Conservation (phyloP, 148 eudicot genomes). For the Diospyros lotus region DNA sequence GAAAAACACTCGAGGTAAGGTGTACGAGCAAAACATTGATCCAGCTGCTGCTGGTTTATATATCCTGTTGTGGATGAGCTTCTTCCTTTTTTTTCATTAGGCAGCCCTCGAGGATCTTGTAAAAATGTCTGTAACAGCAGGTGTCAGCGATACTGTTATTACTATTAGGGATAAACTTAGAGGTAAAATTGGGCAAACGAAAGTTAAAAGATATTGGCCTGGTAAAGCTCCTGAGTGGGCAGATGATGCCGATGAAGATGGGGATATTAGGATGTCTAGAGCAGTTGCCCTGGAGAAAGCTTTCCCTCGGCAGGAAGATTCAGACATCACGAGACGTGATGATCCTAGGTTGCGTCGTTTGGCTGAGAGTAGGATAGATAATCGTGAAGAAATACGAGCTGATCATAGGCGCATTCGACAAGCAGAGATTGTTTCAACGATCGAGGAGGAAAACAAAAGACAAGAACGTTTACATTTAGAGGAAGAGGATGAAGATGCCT, state of each 20-base stretch:
- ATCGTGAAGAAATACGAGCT: conserved; percentile 16
- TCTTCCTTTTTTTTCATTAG: too few relatives aligned
- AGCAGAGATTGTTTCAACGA: conserved; percentile 16
- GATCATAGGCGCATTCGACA: conserved; percentile 18
- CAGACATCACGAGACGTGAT: conserved; percentile 8
- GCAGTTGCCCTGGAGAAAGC: conserved; percentile 62
- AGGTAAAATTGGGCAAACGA: conserved; percentile 84
- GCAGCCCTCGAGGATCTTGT: too few relatives aligned
- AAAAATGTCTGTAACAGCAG: conserved; percentile 83
- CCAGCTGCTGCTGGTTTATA: too few relatives aligned
- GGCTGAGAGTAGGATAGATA: conserved; percentile 18
- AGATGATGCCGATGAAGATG: conserved; percentile 7
- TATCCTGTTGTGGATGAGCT: too few relatives aligned
- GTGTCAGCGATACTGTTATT: conserved; percentile 66
- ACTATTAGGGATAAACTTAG: conserved; percentile 80
- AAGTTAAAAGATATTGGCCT: conserved; percentile 90
- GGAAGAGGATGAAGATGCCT: conserved; percentile 17
- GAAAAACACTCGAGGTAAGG: too few relatives aligned
- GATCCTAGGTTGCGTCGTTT: conserved; percentile 16
- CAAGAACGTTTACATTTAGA: conserved; percentile 18
- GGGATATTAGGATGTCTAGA: conserved; percentile 49
- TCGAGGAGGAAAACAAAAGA: conserved; percentile 16
- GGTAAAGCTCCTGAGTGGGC: conserved; percentile 47
- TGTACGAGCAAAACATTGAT: too few relatives aligned
- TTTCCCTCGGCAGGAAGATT: conserved; percentile 13